Base-by-base conservation (phyloP, 2,329 filamentous ascomycete genomes). In the Diaporthe citrichinensis region DNA sequence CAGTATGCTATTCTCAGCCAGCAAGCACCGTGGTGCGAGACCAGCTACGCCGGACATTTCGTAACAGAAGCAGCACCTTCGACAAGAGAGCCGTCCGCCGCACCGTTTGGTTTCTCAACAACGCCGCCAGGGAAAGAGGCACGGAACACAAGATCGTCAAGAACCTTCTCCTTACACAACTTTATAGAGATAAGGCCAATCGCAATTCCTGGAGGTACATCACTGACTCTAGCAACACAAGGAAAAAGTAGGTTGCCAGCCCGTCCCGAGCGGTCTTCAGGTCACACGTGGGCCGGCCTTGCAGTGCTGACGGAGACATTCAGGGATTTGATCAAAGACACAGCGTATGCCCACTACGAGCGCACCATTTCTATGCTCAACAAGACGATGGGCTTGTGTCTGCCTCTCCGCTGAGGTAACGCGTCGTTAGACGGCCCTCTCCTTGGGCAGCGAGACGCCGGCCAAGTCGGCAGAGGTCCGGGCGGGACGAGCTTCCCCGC, bases 291-390 rank as follows among this genome's bases (percentile, higher is more conserved):
- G 9, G n/a, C 23, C 51, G 81, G 79, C 49, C 59, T 77, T 46
- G 53, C 12, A 62, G 74, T 28, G 74, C 78, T 31, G 76, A 81
- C 72, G 69, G 74, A 3, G 77, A 78, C 51, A 44, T 80, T 25
- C 49, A 62, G 55, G 57, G 79, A 57, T 25, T 5, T 17, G 36
- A 9, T 81, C 76, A 44, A 79, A 55, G 73, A 78, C 31, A 82
- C 83, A 9, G 84, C 87, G 9, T 92, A 88, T 81, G 85, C 88
- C 62, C 90, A 93, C 79, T 94, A 94, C 81, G 89, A 95, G 72
- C 90, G 90, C 85, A 94, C 92, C 10, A 82, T 96, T 65, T 88
- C 87, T 25, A 94, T 94, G 93, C 86, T 96, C 73, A 95, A 96
- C 80, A 91, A 93, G 81, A 92, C 88, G 9, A 92, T 95, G 92